Evolutionary conservation across 306 rosid genomes (phyloP).

Genomic region (Corylus avellana): DNA sequence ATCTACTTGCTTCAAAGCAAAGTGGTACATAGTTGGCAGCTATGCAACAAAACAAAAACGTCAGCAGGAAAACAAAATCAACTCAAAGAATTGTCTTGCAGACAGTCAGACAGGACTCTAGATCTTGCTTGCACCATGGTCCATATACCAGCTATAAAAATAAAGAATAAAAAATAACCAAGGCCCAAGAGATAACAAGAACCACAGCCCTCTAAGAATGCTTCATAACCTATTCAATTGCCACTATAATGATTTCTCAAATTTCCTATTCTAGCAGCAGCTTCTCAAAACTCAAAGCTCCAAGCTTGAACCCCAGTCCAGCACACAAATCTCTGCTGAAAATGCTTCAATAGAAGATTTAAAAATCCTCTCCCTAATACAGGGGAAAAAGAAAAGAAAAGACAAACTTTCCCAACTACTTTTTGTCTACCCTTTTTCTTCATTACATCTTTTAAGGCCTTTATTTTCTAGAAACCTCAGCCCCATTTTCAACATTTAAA

Average conservation of each 20-base stretch:
- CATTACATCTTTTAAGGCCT: background rate
- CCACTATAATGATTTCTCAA: too few species aligned
- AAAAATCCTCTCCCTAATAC: background rate
- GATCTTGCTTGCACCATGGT: background rate
- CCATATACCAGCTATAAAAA: background rate
- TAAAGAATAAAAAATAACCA: background rate
- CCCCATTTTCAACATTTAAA: too few species aligned
- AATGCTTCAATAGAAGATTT: background rate
- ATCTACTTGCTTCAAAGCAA: background rate
- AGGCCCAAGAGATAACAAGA: background rate
- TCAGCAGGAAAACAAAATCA: background rate
- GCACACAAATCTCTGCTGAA: background rate
- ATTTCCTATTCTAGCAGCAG: background rate
- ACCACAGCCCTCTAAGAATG: background rate
- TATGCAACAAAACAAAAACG: background rate
- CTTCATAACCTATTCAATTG: background rate
- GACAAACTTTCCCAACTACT: background rate
- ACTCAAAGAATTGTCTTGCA: background rate
- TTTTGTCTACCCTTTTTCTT: background rate
- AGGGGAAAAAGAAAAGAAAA: too few species aligned
- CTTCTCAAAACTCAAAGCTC: background rate
- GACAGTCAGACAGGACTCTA: background rate
- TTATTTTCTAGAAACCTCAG: too few species aligned
- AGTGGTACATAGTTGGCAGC: background rate
- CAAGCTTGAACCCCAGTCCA: background rate